Base-by-base conservation (phyloP, 768 basidiomycete genomes). In the Kockovaella imperatae region DNA sequence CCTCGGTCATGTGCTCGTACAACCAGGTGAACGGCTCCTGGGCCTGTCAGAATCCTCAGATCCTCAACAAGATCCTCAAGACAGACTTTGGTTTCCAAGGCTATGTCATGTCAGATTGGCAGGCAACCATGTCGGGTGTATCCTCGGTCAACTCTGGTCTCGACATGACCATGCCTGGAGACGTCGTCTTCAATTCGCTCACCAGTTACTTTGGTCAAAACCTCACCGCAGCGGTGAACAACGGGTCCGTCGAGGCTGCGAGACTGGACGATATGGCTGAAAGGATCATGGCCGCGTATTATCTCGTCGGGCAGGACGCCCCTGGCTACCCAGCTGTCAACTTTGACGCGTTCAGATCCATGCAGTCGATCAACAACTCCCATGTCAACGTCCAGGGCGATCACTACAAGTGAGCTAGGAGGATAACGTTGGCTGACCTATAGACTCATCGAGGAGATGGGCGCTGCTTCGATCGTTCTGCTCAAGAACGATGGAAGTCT, bases 381-480 rank as follows among this genome's bases (percentile, higher is more conserved):
- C 60, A 74, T 44, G 68, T 74, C 29, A 64, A 75, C 59, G 86
- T 86, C 0, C 81, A 83, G 60, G 80, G 66, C 17, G 78, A 85
- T 62, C 86, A 89, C 55, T 76, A 73, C 56, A 73, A 76, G 56
- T 53, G 43, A 51, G 62, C 58, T 30, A 21, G 41, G 20, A 29
- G 18, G 13, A 7, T 26, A n/a, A n/a, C n/a, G n/a, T 23, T 42
- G 24, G 13, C 14, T 21, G 23, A 18, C 5, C 21, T 42, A 32
- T 23, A 62, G 52, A 29, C 60, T 86, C 29, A 83, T 87, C 18
- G 76, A 83, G 26, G 75, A 84, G 61, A 80, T 90, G 38, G 86
- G 82, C 15, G 77, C 82, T 0, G 82, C 84, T 0, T 82, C 82
- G 44, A 81, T 79, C 0, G 83, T 87, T 13, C 74, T 89, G 23